These are phyloP conservation scores for Eimeria zaria DNA, from an alignment of 169 alveolate genomes.

Conservation along the genomic window DNA sequence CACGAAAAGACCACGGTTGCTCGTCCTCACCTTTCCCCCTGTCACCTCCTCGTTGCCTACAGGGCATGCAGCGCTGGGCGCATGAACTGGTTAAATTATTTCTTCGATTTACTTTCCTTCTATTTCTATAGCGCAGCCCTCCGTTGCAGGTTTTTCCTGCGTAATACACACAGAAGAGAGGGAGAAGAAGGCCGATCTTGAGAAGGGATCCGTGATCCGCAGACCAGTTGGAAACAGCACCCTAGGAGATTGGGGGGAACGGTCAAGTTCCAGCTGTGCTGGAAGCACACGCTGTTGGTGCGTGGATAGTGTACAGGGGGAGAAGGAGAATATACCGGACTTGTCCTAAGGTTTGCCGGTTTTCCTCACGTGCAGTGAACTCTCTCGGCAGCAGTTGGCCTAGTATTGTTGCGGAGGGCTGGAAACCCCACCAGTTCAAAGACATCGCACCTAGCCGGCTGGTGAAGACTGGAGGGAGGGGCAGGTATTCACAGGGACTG, in stretches of 20 bases:
- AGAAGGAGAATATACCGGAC: not conserved
- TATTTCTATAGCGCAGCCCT: not conserved
- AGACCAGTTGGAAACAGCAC: constrained; percentile 6
- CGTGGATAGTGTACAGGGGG: not conserved
- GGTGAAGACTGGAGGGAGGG: not conserved
- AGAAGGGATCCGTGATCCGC: not conserved
- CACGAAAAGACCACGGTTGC: not conserved
- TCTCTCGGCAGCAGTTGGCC: not conserved
- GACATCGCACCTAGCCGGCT: not conserved
- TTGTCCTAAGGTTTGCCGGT: not conserved
- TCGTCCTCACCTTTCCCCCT: not conserved
- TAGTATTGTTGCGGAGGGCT: not conserved
- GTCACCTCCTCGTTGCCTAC: not conserved
- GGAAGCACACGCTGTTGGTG: constrained; percentile 25
- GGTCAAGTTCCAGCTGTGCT: constrained; percentile 30
- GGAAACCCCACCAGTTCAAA: not conserved
- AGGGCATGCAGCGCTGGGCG: constrained; percentile 40
- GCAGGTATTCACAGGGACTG: not conserved
- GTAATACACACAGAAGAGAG: constrained; percentile 27
- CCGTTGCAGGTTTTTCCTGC: not conserved
- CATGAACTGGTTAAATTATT: not conserved
- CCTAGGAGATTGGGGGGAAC: not conserved
- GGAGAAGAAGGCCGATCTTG: constrained; percentile 1
- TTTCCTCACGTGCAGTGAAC: not conserved
- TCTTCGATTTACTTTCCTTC: not conserved